A percentile compares a stretch with the other conserved stretches of the same genome.
phyloP scores from a whole-genome alignment of 805 yeast genomes.

The Yamadazyma laniorum region DNA sequence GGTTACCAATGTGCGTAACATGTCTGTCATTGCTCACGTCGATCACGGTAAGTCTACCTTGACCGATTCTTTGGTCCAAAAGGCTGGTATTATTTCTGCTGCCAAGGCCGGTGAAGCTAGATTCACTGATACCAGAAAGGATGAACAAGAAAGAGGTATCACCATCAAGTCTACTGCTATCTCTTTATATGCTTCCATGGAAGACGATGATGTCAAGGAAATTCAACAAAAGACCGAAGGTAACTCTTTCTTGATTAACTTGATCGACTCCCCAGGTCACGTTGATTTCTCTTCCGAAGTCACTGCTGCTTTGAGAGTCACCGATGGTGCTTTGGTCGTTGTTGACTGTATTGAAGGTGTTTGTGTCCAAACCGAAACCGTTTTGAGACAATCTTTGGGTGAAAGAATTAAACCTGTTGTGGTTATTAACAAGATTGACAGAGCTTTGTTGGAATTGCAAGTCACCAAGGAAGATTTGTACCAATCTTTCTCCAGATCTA shows the following conservation, averaged over 20 bases:
- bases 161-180: slow-evolving; percentile 99
- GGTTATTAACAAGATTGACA: slow-evolving; percentile 97
- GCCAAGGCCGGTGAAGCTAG: slow-evolving; percentile 99
- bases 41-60: slow-evolving; percentile 99
- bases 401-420: slow-evolving; percentile 99
- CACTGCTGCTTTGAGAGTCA: slow-evolving; percentile 99
- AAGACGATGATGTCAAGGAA: slow-evolving; percentile 80
- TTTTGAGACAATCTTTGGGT: slow-evolving; percentile 97
- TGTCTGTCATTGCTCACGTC: slow-evolving; percentile 99
- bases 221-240: slow-evolving; percentile 92
- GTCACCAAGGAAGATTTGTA: slow-evolving; percentile 98
- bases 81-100: slow-evolving; percentile 99
- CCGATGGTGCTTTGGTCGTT: slow-evolving; percentile 99
- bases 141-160: slow-evolving; percentile 99
- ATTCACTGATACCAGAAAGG: slow-evolving; percentile 99
- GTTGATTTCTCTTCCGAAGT: slow-evolving; percentile 99
- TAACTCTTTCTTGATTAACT: slow-evolving; percentile 92
- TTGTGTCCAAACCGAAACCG: slow-evolving; percentile 99
- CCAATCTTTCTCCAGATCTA: slow-evolving; percentile 98
- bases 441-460: slow-evolving; percentile 98
- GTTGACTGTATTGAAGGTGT: slow-evolving; percentile 99
- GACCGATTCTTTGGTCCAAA: slow-evolving; percentile 98
- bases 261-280: slow-evolving; percentile 99
- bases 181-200: slow-evolving; percentile 87
- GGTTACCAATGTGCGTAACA: slow-evolving; percentile 99